phyloP scores from a whole-genome alignment of 129 eudicot genomes.

The Pulicaria dysenterica region DNA sequence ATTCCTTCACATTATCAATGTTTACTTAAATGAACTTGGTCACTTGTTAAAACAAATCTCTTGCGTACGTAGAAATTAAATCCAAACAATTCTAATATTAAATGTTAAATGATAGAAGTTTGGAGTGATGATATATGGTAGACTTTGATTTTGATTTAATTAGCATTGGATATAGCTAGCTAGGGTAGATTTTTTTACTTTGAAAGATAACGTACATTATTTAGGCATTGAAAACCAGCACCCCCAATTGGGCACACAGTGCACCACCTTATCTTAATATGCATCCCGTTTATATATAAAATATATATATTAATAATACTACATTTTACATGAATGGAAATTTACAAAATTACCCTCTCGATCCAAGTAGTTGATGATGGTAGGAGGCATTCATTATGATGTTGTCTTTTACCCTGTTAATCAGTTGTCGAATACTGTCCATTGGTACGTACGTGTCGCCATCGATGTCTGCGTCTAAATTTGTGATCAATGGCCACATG shows the following conservation, averaged over 20 bases:
- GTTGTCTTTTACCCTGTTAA: slow-evolving; percentile 28
- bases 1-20: too few relatives aligned
- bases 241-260: slow-evolving; percentile 22
- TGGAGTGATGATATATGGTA: too few relatives aligned
- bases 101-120: too few relatives aligned
- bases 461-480: slow-evolving; percentile 35
- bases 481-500: slow-evolving; percentile 26
- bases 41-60: too few relatives aligned
- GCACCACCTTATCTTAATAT: not conserved
- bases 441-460: slow-evolving; percentile 42
- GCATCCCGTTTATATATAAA: too few relatives aligned
- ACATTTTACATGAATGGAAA: not conserved
- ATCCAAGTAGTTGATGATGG: slow-evolving; percentile 17
- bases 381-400: slow-evolving; percentile 19
- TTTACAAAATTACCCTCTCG: slow-evolving; percentile 13
- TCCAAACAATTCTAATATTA: too few relatives aligned
- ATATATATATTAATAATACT: too few relatives aligned
- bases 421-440: not conserved
- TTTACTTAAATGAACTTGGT: too few relatives aligned
- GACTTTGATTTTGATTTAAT: too few relatives aligned
- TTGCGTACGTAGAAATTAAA: too few relatives aligned
- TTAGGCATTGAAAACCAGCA: not conserved
- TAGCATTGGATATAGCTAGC: too few relatives aligned
- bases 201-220: not conserved
- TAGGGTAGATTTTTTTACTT: not conserved